These are phyloP conservation scores for Westerdykella sp. DNA, from an alignment of 2,329 filamentous ascomycete genomes.

Conservation along the genomic window DNA sequence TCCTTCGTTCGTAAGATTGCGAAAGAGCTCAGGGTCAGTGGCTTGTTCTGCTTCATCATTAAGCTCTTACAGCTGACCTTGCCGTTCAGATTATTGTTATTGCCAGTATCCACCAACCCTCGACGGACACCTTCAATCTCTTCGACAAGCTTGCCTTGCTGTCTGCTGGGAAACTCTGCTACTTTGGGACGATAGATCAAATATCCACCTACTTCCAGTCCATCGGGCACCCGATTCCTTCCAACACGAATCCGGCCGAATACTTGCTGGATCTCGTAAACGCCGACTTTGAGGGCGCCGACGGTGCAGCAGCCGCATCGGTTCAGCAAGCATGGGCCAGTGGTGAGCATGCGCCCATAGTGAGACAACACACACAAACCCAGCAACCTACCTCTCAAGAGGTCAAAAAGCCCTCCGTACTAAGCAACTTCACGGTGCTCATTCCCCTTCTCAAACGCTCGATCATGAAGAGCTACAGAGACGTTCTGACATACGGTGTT, in stretches of 20 bases:
- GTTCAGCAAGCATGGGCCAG: slow-evolving; percentile 42
- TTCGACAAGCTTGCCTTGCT: slow-evolving; percentile 76
- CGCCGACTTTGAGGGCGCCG: slow-evolving; percentile 56
- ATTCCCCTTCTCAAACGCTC: slow-evolving; percentile 64
- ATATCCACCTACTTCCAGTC: slow-evolving; percentile 59
- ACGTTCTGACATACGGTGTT: slow-evolving; percentile 78
- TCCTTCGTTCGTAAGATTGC: slow-evolving; percentile 64
- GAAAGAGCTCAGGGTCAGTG: slow-evolving; percentile 55
- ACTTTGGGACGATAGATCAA: slow-evolving; percentile 58
- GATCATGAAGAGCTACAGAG: slow-evolving; percentile 78
- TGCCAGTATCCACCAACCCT: slow-evolving; percentile 80
- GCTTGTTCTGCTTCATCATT: neutral
- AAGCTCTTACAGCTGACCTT: neutral
- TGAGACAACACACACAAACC: neutral
- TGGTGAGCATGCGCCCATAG: slow-evolving; percentile 28
- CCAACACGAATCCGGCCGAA: slow-evolving; percentile 72
- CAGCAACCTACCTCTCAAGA: neutral
- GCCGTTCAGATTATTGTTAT: slow-evolving; percentile 61
- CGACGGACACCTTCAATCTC: slow-evolving; percentile 68
- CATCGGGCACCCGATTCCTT: slow-evolving; percentile 57
- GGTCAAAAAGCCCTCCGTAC: too few relatives aligned
- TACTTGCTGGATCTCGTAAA: slow-evolving; percentile 74
- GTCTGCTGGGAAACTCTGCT: slow-evolving; percentile 63
- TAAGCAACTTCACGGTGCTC: too few relatives aligned
- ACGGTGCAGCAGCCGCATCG: slow-evolving; percentile 33